Conservation (phyloP, 306 rosid genomes). For the Spatholobus suberectus region DNA sequence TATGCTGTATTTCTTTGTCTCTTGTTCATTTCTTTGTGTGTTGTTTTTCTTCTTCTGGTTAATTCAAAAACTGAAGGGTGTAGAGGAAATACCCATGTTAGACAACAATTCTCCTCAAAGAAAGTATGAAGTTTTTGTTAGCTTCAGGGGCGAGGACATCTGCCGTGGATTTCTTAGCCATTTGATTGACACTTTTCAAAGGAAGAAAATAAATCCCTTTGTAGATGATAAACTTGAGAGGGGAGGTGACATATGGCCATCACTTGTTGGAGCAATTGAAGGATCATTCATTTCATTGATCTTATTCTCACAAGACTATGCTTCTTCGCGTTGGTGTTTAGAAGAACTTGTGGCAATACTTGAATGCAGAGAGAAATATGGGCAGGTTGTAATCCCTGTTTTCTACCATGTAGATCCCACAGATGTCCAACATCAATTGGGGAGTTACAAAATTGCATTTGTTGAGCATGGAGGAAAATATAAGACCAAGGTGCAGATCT, state of each 20-base stretch:
- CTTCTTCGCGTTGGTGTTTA: neutral
- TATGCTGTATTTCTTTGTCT: neutral
- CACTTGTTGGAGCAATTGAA: neutral
- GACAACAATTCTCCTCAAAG: neutral
- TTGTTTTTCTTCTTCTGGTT: neutral
- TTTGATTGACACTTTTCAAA: neutral
- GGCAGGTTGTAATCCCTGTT: neutral
- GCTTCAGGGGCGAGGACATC: neutral
- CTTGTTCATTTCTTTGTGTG: neutral
- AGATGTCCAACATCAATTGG: neutral
- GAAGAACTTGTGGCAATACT: neutral
- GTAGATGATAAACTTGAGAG: neutral
- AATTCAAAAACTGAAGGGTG: neutral
- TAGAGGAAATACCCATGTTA: neutral
- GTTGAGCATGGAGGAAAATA: neutral
- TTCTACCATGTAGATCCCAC: neutral
- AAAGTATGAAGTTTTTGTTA: neutral
- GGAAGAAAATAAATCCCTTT: neutral
- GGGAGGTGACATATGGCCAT: neutral
- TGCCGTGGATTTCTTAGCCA: neutral
- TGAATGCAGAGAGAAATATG: neutral
- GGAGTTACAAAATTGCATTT: neutral
- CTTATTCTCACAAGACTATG: neutral
- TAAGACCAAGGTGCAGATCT: neutral
- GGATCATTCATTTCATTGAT: neutral